Evolutionary conservation across 257 asterid genomes (phyloP).

Genomic region (Thymus quinquecostatus): DNA sequence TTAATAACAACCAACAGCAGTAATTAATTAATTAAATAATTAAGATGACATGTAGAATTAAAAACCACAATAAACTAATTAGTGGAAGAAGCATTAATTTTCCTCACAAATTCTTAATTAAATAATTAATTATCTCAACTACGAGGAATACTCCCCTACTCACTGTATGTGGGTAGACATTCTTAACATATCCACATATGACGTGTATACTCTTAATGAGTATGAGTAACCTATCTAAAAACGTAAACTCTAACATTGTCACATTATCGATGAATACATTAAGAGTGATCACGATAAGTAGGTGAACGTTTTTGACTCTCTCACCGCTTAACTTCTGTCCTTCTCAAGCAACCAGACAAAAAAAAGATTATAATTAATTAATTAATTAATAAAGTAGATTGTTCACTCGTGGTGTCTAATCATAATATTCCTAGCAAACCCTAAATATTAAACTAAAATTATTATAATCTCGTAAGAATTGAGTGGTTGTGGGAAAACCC

Average conservation of each 20-base stretch:
- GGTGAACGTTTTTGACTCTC: not conserved
- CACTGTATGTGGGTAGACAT: too few relatives aligned
- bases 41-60: not conserved
- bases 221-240: too few relatives aligned
- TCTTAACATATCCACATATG: too few relatives aligned
- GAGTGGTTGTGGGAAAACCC: constrained; percentile 38
- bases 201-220: too few relatives aligned
- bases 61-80: not conserved
- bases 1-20: constrained; percentile 1
- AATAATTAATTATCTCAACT: too few relatives aligned
- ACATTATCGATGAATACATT: too few relatives aligned
- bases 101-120: not conserved
- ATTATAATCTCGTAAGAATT: constrained; percentile 10
- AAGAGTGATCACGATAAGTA: too few relatives aligned
- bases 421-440: constrained; percentile 38
- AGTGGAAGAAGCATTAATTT: constrained; percentile 46
- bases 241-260: too few relatives aligned
- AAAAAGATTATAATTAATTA: not conserved
- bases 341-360: constrained; percentile 12
- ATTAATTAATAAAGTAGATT: not conserved
- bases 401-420: constrained; percentile 53
- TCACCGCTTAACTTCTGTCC: not conserved
- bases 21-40: not conserved
- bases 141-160: too few relatives aligned
- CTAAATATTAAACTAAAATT: not conserved